Base-by-base conservation (phyloP, 2,329 filamentous ascomycete species). In the Fusarium palustre region DNA sequence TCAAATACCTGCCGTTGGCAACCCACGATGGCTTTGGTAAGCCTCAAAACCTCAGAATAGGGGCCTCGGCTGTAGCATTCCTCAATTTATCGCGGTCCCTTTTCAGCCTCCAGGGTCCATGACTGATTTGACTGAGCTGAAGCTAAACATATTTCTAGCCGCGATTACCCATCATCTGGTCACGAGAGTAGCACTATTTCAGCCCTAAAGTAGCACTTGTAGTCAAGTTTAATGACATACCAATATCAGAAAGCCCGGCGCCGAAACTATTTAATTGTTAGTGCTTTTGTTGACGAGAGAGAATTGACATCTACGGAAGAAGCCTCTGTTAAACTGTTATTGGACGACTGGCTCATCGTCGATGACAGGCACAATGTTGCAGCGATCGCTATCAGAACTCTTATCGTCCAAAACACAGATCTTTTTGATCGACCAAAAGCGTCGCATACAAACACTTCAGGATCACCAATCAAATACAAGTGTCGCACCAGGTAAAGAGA, bases 41-140 rank as follows among this genome's bases (percentile, higher is more conserved):
- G 20, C 30, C 16, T 30, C 6, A 10, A n/a, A 34, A 18, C 24
- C 33, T 28, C 22, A 20, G 24, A 56, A 66, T 31, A 59, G 49
- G 56, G 49, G 46, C 53, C 41, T 57, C 25, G 28, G n/a, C 20
- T 31, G n/a, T 24, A 5, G 13, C 31, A 42, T 49, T 55, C 43
- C 48, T 46, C 28, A 24, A 24, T 47, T 48, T 18, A 13, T 25
- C 22, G 59, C 39, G 34, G 38, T 55, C 22, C 52, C 38, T 43
- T 55, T 53, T 46, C 31, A 67, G 64, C 63, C 42, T 50, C 47
- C 54, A 50, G 63, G 64, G 64, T 67, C 48, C 48, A 64, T 43
- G 64, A 57, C 41, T 63, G 42, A 34, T 24, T 34, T 55, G 43
- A 30, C 42, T 55, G 24, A 54, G 48, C 59, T 48, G 47, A 60